These are phyloP conservation scores for Tetrastigma voinierianum DNA, from an alignment of 164 flowering plant genomes.

Conservation along the genomic window DNA sequence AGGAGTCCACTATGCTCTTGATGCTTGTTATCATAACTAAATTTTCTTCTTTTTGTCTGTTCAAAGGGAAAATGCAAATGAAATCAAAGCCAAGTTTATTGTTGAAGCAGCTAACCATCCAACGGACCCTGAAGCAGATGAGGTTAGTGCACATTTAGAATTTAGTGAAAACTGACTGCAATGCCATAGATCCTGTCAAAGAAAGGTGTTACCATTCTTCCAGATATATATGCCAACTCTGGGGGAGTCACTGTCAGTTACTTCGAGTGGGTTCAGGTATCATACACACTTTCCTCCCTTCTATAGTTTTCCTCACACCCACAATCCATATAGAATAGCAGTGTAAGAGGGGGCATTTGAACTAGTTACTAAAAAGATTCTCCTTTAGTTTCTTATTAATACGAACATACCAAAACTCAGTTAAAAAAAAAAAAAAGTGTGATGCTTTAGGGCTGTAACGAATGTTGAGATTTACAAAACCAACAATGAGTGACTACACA, in stretches of 20 bases:
- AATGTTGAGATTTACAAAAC: too few relatives aligned
- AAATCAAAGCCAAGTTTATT: constrained; percentile 82
- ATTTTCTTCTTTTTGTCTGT: background rate
- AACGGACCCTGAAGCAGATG: constrained; percentile 97
- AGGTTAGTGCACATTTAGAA: constrained; percentile 40
- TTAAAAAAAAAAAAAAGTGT: too few relatives aligned
- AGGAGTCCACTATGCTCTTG: background rate
- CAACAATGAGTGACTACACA: too few relatives aligned
- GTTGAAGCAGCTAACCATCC: constrained; percentile 98
- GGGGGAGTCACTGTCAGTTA: constrained; percentile 98
- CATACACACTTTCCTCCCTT: background rate
- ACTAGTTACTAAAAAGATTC: too few relatives aligned
- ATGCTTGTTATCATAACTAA: background rate
- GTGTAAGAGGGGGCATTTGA: too few relatives aligned
- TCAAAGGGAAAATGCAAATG: constrained; percentile 86
- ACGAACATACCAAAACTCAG: too few relatives aligned
- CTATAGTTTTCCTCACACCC: background rate
- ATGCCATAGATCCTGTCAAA: constrained; percentile 60
- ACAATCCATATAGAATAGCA: too few relatives aligned
- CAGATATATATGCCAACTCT: constrained; percentile 91
- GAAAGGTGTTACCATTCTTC: constrained; percentile 85
- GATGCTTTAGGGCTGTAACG: too few relatives aligned
- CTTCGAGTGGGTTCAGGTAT: constrained; percentile 99
- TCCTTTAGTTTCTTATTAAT: too few relatives aligned
- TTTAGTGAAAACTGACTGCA: background rate